Evolutionary conservation across 441 rosid species (phyloP).

Genomic region (Populus hybrid): DNA sequence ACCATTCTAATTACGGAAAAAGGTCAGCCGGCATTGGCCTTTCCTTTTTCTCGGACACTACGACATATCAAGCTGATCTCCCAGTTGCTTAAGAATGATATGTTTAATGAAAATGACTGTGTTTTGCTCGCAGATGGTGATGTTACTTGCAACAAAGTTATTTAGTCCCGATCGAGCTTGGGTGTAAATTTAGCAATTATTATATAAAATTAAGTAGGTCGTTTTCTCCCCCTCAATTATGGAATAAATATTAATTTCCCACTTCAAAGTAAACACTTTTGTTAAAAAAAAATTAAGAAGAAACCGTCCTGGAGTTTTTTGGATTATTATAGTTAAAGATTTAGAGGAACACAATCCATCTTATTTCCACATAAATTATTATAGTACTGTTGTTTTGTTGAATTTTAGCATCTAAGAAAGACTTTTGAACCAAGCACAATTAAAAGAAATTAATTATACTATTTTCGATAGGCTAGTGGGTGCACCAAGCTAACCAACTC

Average conservation of each 20-base stretch:
- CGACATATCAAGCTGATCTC: neutral
- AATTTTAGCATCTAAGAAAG: constrained; percentile 26
- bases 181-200: neutral
- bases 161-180: neutral
- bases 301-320: neutral
- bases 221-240: neutral
- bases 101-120: neutral
- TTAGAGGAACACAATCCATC: neutral
- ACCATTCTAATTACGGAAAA: neutral
- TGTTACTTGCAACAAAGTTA: neutral
- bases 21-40: neutral
- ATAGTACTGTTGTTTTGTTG: constrained; percentile 20
- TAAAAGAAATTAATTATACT: constrained; percentile 17
- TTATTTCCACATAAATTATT: constrained; percentile 3
- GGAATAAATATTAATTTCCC: neutral
- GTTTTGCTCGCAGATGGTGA: neutral
- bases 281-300: neutral
- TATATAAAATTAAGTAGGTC: neutral
- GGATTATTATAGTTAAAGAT: neutral
- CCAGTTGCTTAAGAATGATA: neutral
- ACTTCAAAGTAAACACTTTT: neutral
- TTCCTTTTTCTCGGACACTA: neutral
- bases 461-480: constrained; percentile 39
- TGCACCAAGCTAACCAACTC: constrained; percentile 43
- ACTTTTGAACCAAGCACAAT: constrained; percentile 39